A percentile compares a stretch with the other conserved stretches of the same genome.
These are phyloP conservation scores for Colletotrichum liriopes DNA, from an alignment of 2,329 filamentous ascomycete genomes.

Conservation along the genomic window DNA sequence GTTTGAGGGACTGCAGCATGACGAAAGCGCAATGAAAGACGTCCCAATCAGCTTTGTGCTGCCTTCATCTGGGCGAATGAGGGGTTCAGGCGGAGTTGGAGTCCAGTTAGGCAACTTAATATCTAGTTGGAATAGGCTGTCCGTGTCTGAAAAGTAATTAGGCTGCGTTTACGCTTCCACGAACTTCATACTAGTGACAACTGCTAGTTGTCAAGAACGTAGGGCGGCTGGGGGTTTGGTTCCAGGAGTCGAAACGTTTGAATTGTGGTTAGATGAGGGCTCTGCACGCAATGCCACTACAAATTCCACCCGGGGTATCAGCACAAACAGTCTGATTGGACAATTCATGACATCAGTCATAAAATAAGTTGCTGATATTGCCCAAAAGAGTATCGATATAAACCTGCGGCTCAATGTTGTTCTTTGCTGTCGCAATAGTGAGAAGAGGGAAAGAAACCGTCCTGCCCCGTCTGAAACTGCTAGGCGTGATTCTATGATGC, in stretches of 20 bases:
- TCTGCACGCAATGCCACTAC: no score
- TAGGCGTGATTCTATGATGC: not conserved
- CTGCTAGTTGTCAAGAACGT: not conserved
- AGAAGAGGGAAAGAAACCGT: no score
- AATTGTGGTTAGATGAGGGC: no score
- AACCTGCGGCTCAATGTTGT: no score
- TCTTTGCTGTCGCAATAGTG: no score
- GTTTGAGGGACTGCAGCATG: not conserved
- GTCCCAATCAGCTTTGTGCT: slow-evolving; percentile 22
- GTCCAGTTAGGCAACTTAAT: slow-evolving; percentile 1
- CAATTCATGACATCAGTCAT: no score
- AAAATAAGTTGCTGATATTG: no score
- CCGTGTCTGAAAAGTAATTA: not conserved
- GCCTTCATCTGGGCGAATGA: not conserved
- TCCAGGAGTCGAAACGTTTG: not conserved
- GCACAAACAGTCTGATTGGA: no score
- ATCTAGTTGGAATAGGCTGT: not conserved
- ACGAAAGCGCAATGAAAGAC: not conserved
- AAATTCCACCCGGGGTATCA: no score
- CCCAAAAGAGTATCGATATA: no score
- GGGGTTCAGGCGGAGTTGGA: not conserved
- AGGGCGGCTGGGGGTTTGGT: no score
- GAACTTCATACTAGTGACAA: not conserved
- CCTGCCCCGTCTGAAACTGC: no score
- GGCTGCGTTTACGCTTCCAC: not conserved